Evolutionary conservation across 1,284 basidiomycete species (phyloP).

Genomic region (Ustilago shanxiensis): DNA sequence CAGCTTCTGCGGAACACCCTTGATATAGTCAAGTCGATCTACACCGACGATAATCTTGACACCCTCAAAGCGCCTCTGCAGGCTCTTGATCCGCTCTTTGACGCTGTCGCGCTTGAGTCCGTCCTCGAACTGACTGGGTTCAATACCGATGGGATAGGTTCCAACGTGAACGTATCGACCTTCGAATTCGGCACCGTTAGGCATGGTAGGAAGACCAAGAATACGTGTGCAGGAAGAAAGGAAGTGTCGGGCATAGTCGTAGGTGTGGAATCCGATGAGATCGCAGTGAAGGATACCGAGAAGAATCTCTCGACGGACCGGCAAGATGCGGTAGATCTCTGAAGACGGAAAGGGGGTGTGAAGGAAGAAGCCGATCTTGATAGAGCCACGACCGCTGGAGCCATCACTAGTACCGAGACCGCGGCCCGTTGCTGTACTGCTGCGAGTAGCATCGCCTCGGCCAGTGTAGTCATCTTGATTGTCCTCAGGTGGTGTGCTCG

Average conservation of each 20-base stretch:
- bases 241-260: conserved; percentile 99
- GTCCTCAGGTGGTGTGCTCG: conserved; percentile 23
- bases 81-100: conserved; percentile 80
- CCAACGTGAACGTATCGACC: conserved; percentile 95
- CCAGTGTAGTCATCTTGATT: conserved; percentile 27
- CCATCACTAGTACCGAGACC: conserved; percentile 62
- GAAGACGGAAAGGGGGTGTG: conserved; percentile 98
- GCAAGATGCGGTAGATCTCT: conserved; percentile 92
- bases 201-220: conserved; percentile 94
- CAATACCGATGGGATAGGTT: conserved; percentile 98
- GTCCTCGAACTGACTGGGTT: conserved; percentile 89
- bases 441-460: conserved; percentile 22
- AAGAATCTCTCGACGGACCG: conserved; percentile 94
- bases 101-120: conserved; percentile 85
- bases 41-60: conserved; percentile 99
- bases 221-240: conserved; percentile 97
- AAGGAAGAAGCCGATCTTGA: conserved; percentile 91
- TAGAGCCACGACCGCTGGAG: conserved; percentile 57
- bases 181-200: conserved; percentile 94
- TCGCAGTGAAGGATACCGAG: conserved; percentile 96
- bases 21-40: conserved; percentile 98
- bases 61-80: conserved; percentile 90
- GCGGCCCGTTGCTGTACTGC: conserved; percentile 30
- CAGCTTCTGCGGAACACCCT: conserved; percentile 97
- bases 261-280: conserved; percentile 90